Conservation (phyloP, 768 basidiomycete genomes). For the Psilocybe sp. region DNA sequence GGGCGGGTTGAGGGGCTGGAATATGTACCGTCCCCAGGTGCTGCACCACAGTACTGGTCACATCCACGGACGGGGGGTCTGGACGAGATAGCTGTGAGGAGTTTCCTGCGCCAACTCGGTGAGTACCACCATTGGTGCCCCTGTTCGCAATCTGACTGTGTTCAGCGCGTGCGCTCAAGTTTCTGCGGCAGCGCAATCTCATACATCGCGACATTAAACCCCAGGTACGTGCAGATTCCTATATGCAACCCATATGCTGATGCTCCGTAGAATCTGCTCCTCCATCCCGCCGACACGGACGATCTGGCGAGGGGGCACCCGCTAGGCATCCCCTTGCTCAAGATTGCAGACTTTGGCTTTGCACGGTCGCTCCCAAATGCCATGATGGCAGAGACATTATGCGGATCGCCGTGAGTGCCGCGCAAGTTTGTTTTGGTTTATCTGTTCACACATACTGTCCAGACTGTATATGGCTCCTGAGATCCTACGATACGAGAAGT, state of each 20-base stretch:
- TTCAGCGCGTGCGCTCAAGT: constrained; percentile 88
- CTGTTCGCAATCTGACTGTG: neutral
- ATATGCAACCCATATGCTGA: neutral
- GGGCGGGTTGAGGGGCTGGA: constrained; percentile 89
- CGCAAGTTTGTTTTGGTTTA: constrained; percentile 2
- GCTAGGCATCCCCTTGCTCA: constrained; percentile 88
- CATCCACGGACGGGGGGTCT: constrained; percentile 91
- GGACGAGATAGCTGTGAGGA: constrained; percentile 86
- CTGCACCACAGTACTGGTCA: constrained; percentile 79
- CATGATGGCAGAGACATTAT: constrained; percentile 96
- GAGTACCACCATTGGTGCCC: constrained; percentile 18
- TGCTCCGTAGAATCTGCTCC: constrained; percentile 73
- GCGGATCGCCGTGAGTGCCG: constrained; percentile 86
- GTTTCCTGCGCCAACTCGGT: constrained; percentile 90
- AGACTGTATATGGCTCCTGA: constrained; percentile 99
- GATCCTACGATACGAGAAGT: constrained; percentile 94
- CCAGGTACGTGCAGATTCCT: constrained; percentile 51
- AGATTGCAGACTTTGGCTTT: constrained; percentile 98
- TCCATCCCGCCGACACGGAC: constrained; percentile 76
- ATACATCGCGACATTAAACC: constrained; percentile 99
- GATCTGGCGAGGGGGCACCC: constrained; percentile 89
- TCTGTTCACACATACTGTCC: constrained; percentile 1
- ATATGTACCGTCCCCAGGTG: constrained; percentile 67
- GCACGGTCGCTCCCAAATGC: constrained; percentile 88
- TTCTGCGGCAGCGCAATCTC: constrained; percentile 81